Base-by-base conservation (phyloP, 345 rosid genomes). In the Gossypium stocksii region DNA sequence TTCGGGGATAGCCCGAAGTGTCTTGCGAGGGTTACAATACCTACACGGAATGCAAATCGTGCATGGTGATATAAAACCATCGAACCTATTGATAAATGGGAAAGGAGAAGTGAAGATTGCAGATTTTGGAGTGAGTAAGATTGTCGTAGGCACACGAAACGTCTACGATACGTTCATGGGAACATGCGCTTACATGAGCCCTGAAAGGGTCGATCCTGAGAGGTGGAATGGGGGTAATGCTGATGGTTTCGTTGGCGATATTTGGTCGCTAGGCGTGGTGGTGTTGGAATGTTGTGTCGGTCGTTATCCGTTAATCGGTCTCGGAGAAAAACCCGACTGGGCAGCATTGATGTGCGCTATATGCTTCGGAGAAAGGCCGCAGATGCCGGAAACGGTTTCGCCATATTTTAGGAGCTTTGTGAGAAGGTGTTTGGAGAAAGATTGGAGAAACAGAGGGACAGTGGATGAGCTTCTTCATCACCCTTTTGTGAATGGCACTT, bases 111-210 rank as follows among this genome's bases (percentile, higher is more conserved):
- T 88, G 2, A 87, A 91, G 78, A 89, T 89, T n/a, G 93, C 93
- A 0, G 93, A 91, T 80, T 90, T 87, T 22, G 89, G 96, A 6
- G 96, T 79, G 46, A 89, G 93, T 10, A 77, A 77, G 83, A 70
- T 85, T 8, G 79, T 81, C 23, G 80, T 71, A 2, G 81, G 78
- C 19, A 68, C 66, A 1, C n/a, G 72, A 3, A 68, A 74, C 5
- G 60, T 63, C 1, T 13, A 49, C 2, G 82, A 85, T 27, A 57
- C 77, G 11, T 79, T 54, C 52, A 76, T 79, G 84, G 91, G 97
- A 29, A 89, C 97, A 2, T 82, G 87, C 65, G 92, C 91, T 20
- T 89, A 86, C 62, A 91, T 89, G 93, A 89, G 92, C 66, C 91
- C 91, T 0, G 97, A 89, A 72, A 81, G 92, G 62, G 34, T 88